Conservation (phyloP, 768 basidiomycete species). For the Tylopilus subfusipes region DNA sequence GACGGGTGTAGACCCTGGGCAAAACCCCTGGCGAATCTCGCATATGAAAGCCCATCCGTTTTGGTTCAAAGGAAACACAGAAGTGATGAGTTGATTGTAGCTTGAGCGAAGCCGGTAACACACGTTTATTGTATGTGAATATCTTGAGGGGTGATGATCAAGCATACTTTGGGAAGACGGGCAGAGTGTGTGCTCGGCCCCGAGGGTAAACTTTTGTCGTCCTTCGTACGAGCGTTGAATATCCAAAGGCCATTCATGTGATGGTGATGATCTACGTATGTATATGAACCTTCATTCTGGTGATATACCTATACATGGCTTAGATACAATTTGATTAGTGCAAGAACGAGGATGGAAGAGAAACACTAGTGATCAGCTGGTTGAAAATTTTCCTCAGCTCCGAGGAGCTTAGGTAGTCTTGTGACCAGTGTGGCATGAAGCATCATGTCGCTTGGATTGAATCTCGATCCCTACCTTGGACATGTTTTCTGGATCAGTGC, state of each 20-base stretch:
- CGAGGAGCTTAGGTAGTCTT: constrained; percentile 26
- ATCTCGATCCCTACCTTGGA: neutral
- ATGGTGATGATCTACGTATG: neutral
- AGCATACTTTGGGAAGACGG: neutral
- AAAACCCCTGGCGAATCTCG: constrained; percentile 26
- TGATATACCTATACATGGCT: no score
- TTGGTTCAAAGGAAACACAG: constrained; percentile 27
- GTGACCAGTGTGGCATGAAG: constrained; percentile 21
- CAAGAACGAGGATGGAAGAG: neutral
- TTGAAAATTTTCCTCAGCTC: constrained; percentile 23
- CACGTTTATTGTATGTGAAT: neutral
- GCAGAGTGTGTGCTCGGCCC: no score
- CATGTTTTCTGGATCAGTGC: neutral
- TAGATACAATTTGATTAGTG: neutral
- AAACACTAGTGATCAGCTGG: neutral
- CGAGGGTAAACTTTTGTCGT: no score
- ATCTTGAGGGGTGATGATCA: neutral
- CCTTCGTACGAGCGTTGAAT: no score
- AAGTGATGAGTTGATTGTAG: constrained; percentile 19
- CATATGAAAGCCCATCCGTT: constrained; percentile 27
- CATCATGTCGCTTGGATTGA: constrained; percentile 7
- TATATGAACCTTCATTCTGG: no score
- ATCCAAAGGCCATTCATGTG: no score
- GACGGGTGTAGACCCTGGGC: constrained; percentile 5
- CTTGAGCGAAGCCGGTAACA: neutral